phyloP scores from a whole-genome alignment of 2,329 filamentous ascomycete species.

The Penicillium sp. region DNA sequence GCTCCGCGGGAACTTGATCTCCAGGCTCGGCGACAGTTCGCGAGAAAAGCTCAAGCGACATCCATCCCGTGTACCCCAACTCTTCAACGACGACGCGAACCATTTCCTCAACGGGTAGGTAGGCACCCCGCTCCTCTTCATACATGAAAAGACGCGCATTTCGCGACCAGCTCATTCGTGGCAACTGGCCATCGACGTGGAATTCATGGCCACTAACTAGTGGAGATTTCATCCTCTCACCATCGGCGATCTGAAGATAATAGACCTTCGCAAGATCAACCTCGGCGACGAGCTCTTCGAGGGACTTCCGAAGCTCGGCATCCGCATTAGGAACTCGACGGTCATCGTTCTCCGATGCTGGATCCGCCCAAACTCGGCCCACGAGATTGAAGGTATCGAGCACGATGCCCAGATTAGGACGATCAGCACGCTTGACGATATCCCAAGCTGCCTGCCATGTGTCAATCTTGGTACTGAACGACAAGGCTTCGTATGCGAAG shows the following conservation, averaged over 20 bases:
- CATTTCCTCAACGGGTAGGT: slow-evolving; percentile 65
- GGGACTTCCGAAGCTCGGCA: slow-evolving; percentile 53
- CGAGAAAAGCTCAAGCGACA: slow-evolving; percentile 70
- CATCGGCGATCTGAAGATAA: slow-evolving; percentile 76
- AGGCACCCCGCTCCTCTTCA: slow-evolving; percentile 60
- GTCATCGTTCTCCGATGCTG: slow-evolving; percentile 51
- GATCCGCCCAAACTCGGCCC: slow-evolving; percentile 69
- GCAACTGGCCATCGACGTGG: slow-evolving; percentile 57
- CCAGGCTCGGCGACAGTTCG: slow-evolving; percentile 56
- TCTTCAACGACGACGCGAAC: slow-evolving; percentile 59
- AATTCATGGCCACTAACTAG: slow-evolving; percentile 59
- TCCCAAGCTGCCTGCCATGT: slow-evolving; percentile 73
- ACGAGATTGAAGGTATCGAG: slow-evolving; percentile 78
- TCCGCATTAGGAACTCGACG: slow-evolving; percentile 54
- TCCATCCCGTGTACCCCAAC: slow-evolving; percentile 66
- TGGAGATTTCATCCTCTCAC: slow-evolving; percentile 60
- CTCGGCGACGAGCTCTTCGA: slow-evolving; percentile 54
- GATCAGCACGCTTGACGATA: slow-evolving; percentile 63
- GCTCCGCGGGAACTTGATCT: slow-evolving; percentile 54
- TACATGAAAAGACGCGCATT: slow-evolving; percentile 71
- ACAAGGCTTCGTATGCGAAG: slow-evolving; percentile 72
- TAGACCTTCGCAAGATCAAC: slow-evolving; percentile 66
- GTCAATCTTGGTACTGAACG: slow-evolving; percentile 68
- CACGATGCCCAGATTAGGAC: slow-evolving; percentile 72
- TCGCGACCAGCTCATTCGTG: slow-evolving; percentile 74